Percentiles rank a stretch among this genome's conserved stretches.
These are phyloP conservation scores for Sphenostylis stenocarpa DNA, from an alignment of 306 rosid species.

Conservation along the genomic window DNA sequence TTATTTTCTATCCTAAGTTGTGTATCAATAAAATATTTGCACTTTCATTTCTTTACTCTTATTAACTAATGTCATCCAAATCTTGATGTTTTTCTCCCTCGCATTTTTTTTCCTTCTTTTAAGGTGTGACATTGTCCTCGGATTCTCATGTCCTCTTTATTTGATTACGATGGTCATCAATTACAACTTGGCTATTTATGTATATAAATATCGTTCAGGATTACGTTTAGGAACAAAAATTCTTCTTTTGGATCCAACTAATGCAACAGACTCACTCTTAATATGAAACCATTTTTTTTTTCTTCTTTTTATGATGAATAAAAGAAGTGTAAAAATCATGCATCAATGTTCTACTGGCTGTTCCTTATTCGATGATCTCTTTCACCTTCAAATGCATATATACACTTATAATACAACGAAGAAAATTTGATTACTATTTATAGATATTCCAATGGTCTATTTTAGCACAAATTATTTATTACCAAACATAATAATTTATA, in stretches of 20 bases:
- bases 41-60: constrained; percentile 27
- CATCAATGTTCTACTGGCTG: too few species aligned
- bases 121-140: constrained; percentile 41
- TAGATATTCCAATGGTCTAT: too few species aligned
- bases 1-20: constrained; percentile 40
- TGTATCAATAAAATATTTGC: constrained; percentile 26
- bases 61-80: constrained; percentile 35
- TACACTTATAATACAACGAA: too few species aligned
- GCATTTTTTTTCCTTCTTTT: constrained; percentile 32
- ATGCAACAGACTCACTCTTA: background rate
- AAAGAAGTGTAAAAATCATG: too few species aligned
- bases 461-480: too few species aligned
- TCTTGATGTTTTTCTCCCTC: constrained; percentile 11
- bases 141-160: constrained; percentile 39
- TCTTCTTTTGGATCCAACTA: background rate
- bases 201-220: background rate
- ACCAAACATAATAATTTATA: too few species aligned
- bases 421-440: too few species aligned
- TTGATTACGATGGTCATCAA: constrained; percentile 18
- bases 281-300: background rate
- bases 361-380: too few species aligned
- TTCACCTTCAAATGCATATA: too few species aligned
- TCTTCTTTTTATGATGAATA: background rate
- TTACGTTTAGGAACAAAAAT: background rate
- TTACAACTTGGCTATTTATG: background rate